These are phyloP conservation scores for Ajuga reptans DNA, from an alignment of 305 asterid species.

Conservation along the genomic window DNA sequence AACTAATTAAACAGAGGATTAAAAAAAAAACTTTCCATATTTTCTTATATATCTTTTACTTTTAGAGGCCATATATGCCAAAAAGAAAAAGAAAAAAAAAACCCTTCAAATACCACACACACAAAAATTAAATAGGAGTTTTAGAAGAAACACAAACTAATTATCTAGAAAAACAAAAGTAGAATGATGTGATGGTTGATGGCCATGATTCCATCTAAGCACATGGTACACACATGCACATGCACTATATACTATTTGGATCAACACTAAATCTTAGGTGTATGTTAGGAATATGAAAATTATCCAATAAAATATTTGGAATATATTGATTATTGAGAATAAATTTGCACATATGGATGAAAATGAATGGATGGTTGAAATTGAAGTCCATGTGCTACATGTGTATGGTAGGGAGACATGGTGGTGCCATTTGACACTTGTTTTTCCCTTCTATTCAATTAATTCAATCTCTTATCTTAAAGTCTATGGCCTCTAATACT, in stretches of 20 bases:
- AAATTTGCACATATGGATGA: background rate
- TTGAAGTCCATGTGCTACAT: constrained; percentile 40
- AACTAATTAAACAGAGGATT: no score
- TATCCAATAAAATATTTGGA: constrained; percentile 14
- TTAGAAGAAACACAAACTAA: background rate
- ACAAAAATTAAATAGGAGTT: no score
- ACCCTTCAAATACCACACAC: no score
- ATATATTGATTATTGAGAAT: constrained; percentile 7
- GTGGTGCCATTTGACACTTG: constrained; percentile 6
- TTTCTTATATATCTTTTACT: no score
- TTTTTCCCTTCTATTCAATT: background rate
- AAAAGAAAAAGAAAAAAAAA: no score
- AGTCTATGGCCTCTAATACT: no score
- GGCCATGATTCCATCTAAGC: constrained; percentile 34
- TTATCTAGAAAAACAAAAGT: background rate
- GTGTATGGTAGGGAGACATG: constrained; percentile 41
- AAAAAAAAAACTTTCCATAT: no score
- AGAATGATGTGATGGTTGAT: constrained; percentile 33
- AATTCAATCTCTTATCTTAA: background rate
- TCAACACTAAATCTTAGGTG: constrained; percentile 4
- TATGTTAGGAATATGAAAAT: constrained; percentile 23
- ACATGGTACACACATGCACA: constrained; percentile 51
- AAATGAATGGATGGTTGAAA: constrained; percentile 27
- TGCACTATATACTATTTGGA: background rate
- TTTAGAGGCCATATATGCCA: no score